Conservation (phyloP, 306 rosid species). For the Betula pendula region DNA sequence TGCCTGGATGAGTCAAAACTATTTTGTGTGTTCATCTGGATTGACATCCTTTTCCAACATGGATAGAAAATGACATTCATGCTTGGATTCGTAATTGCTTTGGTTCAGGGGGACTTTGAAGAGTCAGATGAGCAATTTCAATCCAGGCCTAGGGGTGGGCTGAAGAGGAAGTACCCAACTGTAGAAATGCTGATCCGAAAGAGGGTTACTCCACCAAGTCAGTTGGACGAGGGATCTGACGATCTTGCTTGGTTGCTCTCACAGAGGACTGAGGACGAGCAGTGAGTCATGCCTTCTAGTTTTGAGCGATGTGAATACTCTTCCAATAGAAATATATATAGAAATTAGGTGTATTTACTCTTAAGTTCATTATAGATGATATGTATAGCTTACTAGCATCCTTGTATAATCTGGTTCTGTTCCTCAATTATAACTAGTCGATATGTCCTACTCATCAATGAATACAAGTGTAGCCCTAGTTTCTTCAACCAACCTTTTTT, state of each 20-base stretch:
- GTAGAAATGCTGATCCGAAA: conserved; percentile 73
- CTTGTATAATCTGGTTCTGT: background rate
- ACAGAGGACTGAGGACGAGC: conserved; percentile 22
- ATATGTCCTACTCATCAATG: background rate
- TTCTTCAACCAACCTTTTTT: background rate
- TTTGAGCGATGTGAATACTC: background rate
- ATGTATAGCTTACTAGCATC: background rate
- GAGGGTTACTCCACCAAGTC: conserved; percentile 66
- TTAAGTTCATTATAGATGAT: background rate
- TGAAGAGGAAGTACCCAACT: conserved; percentile 63
- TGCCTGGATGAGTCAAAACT: background rate
- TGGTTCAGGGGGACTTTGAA: conserved; percentile 77
- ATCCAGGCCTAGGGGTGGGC: conserved; percentile 80
- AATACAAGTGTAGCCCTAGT: background rate
- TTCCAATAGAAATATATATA: background rate
- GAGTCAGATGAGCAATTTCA: conserved; percentile 68
- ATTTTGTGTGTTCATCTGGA: background rate
- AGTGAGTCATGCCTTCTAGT: background rate
- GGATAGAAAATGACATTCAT: background rate
- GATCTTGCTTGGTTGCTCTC: conserved; percentile 31
- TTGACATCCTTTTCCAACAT: background rate
- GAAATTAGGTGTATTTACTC: too few species aligned
- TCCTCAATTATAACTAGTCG: background rate
- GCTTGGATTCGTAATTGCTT: background rate
- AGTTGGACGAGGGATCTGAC: conserved; percentile 30